Base-by-base conservation (phyloP, 2,329 filamentous ascomycete genomes). In the Aciculosporium take region DNA sequence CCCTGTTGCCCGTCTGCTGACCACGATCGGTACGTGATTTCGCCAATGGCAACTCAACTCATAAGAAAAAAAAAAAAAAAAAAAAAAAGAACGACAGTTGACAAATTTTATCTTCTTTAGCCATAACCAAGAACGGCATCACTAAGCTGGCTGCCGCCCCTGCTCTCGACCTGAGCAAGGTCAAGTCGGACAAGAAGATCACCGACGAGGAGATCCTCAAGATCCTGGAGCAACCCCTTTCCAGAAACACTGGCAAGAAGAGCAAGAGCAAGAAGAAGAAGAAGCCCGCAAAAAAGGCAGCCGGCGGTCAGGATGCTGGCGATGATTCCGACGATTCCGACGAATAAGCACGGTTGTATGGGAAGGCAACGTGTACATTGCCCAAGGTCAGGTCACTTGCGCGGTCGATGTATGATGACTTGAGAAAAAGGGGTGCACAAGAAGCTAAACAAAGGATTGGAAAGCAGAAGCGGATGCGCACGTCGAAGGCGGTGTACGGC, bases 101-200 rank as follows among this genome's bases (percentile, higher is more conserved):
- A 25, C 37, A 13, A 15, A 8, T 25, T 33, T 33, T 33, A 18
- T 31, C 29, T 27, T 25, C 23, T 21, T 3, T 27, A 38, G 91
- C 86, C 46, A 87, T 98, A 62, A 95, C 87, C 56, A 98, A 98
- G 78, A 95, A 96, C 62, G 91, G 91, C 51, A 71, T 98, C 56
- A 86, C 83, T 57, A 85, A 84, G 67, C 69, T 98, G 44, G 80
- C 85, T 54, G 80, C 75, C 21, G 81, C 91, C 27, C 78, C 84
- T 47, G 62, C 79, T 18, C 72, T 82, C 48, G 86, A 96, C 58
- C 61, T 91, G 47, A 75, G 72, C 59, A 87, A 88, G 69, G 77
- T 81, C 72, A 82, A 94, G 75, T 81, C 85, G 27, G 88, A 96
- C 64, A 96, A 96, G 77, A 95, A 95, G 76, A 94, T 98, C 57